Evolutionary conservation across 306 rosid species (phyloP), one percentile per base, ranked within the genome.

Genomic region (Elaeagnus macrophylla): DNA sequence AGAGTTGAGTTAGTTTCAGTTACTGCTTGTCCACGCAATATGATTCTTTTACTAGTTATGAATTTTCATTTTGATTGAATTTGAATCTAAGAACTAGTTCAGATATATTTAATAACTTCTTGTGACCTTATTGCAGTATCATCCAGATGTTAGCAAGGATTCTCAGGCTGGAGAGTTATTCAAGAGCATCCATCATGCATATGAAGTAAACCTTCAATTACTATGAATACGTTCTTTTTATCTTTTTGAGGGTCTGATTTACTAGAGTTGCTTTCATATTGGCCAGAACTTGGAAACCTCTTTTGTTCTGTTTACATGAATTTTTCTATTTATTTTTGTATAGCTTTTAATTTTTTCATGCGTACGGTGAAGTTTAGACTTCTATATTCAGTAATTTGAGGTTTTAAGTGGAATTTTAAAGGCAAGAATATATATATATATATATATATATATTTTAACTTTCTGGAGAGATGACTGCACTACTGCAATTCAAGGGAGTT

Each of bases 111-210:
- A 8, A 9, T 50, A 40, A 65, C 41, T 56, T 42, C 50, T 58
- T 42, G 50, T 73, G 18, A 10, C 42, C 12, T 50, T 66, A 25
- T 45, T 79, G 80, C 88, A 86, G 95, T 86, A 78, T 69, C 97
- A 86, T 72, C 94, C 95, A 17, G 95, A 90, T 75, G 97, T 90
- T 49, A 79, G 86, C 86, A 83, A 82, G 75, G 84, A 80, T 76
- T 77, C 79, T n/a, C 81, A 61, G 46, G 83, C 94, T 35, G 72
- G 67, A 53, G 88, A 83, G 51, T 58, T 73, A 54, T 90, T 90
- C 88, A 86, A 79, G 83, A 81, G 60, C 73, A 75, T 86, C 70
- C 86, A 61, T 48, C 79, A 48, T 60, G 91, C 97, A 16, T 83
- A 90, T 68, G 88, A 90, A 70, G 95, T 81, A 62, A 83, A 83